Evolutionary conservation across 2,329 filamentous ascomycete genomes (phyloP).

Genomic region (Aureobasidium sp.): DNA sequence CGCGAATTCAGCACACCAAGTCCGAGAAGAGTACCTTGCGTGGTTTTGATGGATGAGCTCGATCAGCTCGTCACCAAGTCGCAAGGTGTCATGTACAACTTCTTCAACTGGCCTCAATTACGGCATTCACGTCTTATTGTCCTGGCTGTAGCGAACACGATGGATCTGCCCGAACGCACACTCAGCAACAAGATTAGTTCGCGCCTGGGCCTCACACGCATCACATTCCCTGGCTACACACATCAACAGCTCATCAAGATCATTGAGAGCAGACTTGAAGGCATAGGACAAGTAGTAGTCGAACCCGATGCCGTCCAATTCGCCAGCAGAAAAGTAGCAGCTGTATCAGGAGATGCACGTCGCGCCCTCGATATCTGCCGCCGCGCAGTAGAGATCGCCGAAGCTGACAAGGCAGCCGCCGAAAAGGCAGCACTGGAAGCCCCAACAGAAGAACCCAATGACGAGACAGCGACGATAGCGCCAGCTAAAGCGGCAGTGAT

Average conservation of each 20-base stretch:
- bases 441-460: constrained; percentile 26
- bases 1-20: constrained; percentile 88
- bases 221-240: constrained; percentile 95
- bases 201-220: constrained; percentile 73
- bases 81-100: constrained; percentile 99
- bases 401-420: constrained; percentile 52
- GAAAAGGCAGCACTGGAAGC: constrained; percentile 28
- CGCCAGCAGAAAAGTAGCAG: constrained; percentile 90
- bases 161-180: constrained; percentile 94
- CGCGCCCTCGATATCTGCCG: constrained; percentile 92
- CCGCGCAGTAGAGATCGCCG: constrained; percentile 88
- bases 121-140: constrained; percentile 91
- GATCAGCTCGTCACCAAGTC: constrained; percentile 97
- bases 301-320: constrained; percentile 93
- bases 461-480: constrained; percentile 16
- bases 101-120: constrained; percentile 97
- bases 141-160: constrained; percentile 94
- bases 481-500: not conserved
- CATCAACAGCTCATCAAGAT: constrained; percentile 97
- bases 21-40: constrained; percentile 84
- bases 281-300: constrained; percentile 76
- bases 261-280: constrained; percentile 85
- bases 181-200: constrained; percentile 98
- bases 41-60: constrained; percentile 96
- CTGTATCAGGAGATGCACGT: constrained; percentile 88